A percentile compares a stretch with the other conserved stretches of the same genome.
Evolutionary conservation across 805 yeast genomes (phyloP).

Genomic region (Zygoascus flipseniorum): DNA sequence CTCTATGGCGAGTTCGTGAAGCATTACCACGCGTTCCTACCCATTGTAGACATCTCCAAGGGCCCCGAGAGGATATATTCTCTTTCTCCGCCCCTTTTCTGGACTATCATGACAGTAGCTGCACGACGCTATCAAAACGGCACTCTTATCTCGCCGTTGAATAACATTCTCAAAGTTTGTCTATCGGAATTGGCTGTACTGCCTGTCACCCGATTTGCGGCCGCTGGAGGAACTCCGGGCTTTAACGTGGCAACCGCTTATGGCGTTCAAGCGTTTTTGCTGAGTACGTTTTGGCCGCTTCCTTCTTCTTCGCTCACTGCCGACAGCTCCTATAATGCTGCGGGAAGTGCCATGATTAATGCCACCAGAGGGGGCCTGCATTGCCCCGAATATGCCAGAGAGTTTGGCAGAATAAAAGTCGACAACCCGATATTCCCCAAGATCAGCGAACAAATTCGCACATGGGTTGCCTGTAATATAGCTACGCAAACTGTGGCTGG

Average conservation of each 20-base stretch:
- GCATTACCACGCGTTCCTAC: conserved; percentile 78
- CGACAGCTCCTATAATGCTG: conserved; percentile 91
- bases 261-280: conserved; percentile 84
- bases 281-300: conserved; percentile 94
- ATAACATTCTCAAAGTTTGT: conserved; percentile 64
- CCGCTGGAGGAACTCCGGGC: conserved; percentile 49
- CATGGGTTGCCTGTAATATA: conserved; percentile 91
- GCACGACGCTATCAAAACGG: conserved; percentile 49
- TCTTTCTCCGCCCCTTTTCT: conserved; percentile 80
- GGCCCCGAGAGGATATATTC: conserved; percentile 78
- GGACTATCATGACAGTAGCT: conserved; percentile 88
- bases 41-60: conserved; percentile 70
- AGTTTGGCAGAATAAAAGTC: conserved; percentile 39
- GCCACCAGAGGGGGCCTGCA: conserved; percentile 90
- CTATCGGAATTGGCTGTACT: conserved; percentile 83
- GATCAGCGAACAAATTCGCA: conserved; percentile 68
- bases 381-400: conserved; percentile 56
- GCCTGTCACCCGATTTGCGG: conserved; percentile 68
- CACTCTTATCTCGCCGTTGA: conserved; percentile 48
- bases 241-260: conserved; percentile 85
- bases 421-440: conserved; percentile 29
- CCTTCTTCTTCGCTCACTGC: conserved; percentile 89
- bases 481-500: conserved; percentile 87
- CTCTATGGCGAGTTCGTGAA: conserved; percentile 62
- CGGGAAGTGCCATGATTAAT: conserved; percentile 86